Conservation (phyloP, 805 yeast genomes). For the Nakazawaea siamensis region DNA sequence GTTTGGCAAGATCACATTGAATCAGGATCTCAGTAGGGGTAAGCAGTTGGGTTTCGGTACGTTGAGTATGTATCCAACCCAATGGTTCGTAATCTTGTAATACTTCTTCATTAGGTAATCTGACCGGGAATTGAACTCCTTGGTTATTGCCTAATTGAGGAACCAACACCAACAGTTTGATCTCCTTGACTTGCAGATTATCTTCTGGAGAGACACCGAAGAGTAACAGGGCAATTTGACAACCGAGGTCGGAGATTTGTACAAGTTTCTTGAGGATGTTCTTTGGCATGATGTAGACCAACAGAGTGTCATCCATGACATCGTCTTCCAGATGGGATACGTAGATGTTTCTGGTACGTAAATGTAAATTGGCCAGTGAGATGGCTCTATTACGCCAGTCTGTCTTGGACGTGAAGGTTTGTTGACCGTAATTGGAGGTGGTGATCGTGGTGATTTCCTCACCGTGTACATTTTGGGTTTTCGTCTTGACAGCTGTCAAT, state of each 20-base stretch:
- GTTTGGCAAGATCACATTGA: conserved; percentile 25
- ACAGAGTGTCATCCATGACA: conserved; percentile 37
- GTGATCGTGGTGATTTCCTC: conserved; percentile 94
- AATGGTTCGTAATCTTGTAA: conserved; percentile 61
- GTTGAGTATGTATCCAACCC: conserved; percentile 94
- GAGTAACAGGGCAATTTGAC: conserved; percentile 74
- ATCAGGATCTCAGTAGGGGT: conserved; percentile 65
- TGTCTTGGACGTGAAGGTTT: conserved; percentile 70
- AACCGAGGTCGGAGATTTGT: conserved; percentile 70
- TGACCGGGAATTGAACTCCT: conserved; percentile 51
- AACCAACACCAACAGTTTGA: conserved; percentile 63
- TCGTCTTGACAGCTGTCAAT: conserved; percentile 70
- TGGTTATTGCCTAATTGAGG: conserved; percentile 81
- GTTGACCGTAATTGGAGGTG: conserved; percentile 81
- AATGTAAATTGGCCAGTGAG: conserved; percentile 61
- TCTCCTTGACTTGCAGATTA: conserved; percentile 67
- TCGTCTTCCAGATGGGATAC: conserved; percentile 45
- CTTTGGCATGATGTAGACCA: conserved; percentile 75
- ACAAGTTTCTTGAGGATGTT: conserved; percentile 72
- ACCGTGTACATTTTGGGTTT: conserved; percentile 87
- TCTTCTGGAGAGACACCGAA: conserved; percentile 77
- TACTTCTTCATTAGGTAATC: conserved; percentile 28
- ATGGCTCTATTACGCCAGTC: conserved; percentile 91
- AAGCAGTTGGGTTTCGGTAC: conserved; percentile 54
- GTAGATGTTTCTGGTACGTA: conserved; percentile 69